Percentiles rank a stretch among this genome's conserved stretches.
These are phyloP conservation scores for Pinus albicaulis DNA, from an alignment of 75 land plant species.

Conservation along the genomic window DNA sequence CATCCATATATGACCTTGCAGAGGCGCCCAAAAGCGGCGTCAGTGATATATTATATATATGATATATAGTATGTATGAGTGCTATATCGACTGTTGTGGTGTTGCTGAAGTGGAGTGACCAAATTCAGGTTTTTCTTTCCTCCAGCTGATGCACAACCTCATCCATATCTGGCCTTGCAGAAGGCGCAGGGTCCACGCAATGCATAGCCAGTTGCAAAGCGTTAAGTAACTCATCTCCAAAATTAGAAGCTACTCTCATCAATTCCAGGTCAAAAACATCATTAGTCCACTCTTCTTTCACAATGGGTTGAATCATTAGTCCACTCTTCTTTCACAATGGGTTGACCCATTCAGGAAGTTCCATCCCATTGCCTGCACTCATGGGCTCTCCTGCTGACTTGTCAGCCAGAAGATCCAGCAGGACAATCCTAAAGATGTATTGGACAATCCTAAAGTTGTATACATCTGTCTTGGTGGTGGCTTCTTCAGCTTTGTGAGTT, in stretches of 20 bases:
- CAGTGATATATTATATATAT: too few species aligned
- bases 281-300: slow-evolving; percentile 96
- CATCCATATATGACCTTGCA: too few species aligned
- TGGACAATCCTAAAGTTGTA: slow-evolving; percentile 90
- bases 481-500: slow-evolving; percentile 94
- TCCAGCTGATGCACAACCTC: slow-evolving; percentile 75
- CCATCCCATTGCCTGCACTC: slow-evolving; percentile 58
- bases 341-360: slow-evolving; percentile 94
- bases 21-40: too few species aligned
- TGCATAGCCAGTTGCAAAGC: slow-evolving; percentile 85
- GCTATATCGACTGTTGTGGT: too few species aligned
- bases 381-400: slow-evolving; percentile 87
- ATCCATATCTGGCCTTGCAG: slow-evolving; percentile 72
- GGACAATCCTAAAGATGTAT: too few species aligned
- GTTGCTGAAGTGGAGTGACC: not conserved
- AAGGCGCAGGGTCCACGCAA: slow-evolving; percentile 75
- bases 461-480: slow-evolving; percentile 82
- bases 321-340: too few species aligned
- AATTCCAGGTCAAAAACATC: slow-evolving; percentile 95
- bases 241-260: slow-evolving; percentile 51
- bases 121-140: slow-evolving; percentile 59
- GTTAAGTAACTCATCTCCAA: slow-evolving; percentile 88
- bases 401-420: slow-evolving; percentile 86
- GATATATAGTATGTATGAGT: too few species aligned
- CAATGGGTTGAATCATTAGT: slow-evolving; percentile 81